A percentile compares a stretch with the other conserved stretches of the same genome.
Evolutionary conservation across 495 filamentous ascomycete species (phyloP).

Genomic region (Chaetomium tenue): DNA sequence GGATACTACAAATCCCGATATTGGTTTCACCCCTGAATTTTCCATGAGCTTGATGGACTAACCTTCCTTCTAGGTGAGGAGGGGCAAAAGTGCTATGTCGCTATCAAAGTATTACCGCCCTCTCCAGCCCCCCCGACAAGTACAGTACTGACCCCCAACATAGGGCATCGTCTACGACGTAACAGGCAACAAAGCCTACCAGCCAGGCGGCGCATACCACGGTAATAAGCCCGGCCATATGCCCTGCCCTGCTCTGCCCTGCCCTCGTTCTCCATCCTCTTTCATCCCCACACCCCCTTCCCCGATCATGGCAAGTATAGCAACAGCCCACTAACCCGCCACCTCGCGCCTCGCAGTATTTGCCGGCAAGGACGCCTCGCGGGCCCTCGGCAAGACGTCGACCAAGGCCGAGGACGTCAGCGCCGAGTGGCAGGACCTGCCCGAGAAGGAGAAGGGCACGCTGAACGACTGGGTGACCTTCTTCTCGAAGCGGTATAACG

Average conservation of each 20-base stretch:
- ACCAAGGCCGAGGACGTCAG: slow-evolving; percentile 80
- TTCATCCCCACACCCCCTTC: too few relatives aligned
- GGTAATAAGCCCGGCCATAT: slow-evolving; percentile 49
- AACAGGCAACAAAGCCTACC: slow-evolving; percentile 77
- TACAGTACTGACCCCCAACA: slow-evolving; percentile 33
- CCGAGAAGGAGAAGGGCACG: slow-evolving; percentile 80
- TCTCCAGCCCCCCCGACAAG: not conserved
- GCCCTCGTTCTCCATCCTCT: not conserved
- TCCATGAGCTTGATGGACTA: not conserved
- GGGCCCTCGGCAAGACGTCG: slow-evolving; percentile 81
- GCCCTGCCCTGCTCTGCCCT: not conserved
- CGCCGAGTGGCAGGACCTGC: slow-evolving; percentile 80
- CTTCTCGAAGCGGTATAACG: slow-evolving; percentile 93
- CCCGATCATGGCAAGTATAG: too few relatives aligned
- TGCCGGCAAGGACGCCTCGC: slow-evolving; percentile 89
- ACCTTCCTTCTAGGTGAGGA: slow-evolving; percentile 50
- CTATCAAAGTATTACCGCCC: slow-evolving; percentile 68
- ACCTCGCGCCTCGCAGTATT: slow-evolving; percentile 62
- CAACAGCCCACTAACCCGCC: too few relatives aligned
- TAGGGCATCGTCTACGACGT: slow-evolving; percentile 91
- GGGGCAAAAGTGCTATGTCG: slow-evolving; percentile 75
- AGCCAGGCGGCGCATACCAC: slow-evolving; percentile 77
- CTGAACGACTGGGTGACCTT: slow-evolving; percentile 92
- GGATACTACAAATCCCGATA: too few relatives aligned
- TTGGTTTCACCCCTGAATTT: not conserved